Evolutionary conservation across 441 rosid genomes (phyloP).

Genomic region (Kokia cookei): DNA sequence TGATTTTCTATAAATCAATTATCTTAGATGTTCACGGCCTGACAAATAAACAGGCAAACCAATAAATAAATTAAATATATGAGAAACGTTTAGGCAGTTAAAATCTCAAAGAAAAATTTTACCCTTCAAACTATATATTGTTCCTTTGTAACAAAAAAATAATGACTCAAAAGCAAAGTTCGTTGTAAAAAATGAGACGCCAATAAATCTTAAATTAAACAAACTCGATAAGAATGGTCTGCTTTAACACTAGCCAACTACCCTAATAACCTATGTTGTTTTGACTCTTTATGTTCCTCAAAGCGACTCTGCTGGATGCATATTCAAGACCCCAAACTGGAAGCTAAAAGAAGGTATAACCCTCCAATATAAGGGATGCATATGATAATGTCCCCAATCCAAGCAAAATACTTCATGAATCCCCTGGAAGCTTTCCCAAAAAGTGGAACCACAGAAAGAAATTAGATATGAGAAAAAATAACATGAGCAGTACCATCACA

Average conservation of each 20-base stretch:
- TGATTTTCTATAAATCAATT: not conserved
- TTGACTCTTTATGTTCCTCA: not conserved
- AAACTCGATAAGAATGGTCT: not conserved
- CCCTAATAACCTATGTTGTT: not conserved
- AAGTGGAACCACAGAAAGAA: slow-evolving; percentile 1
- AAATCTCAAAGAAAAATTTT: not conserved
- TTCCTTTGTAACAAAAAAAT: not conserved
- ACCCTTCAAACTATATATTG: not conserved
- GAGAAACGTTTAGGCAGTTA: not conserved
- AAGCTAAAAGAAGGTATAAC: not conserved
- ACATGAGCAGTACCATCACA: slow-evolving; percentile 68
- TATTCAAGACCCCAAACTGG: not conserved
- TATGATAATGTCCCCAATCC: not conserved
- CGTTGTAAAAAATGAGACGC: not conserved
- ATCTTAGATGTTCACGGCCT: not conserved
- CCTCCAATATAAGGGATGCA: slow-evolving; percentile 1
- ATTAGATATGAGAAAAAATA: not conserved
- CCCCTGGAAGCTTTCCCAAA: slow-evolving; percentile 1
- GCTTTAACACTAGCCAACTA: not conserved
- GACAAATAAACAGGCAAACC: not conserved
- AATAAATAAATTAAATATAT: not conserved
- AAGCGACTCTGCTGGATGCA: not conserved
- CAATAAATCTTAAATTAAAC: not conserved
- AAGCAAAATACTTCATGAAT: not conserved
- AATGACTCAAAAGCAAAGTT: not conserved